A percentile compares a stretch with the other conserved stretches of the same genome.
Evolutionary conservation across 2,329 filamentous ascomycete species (phyloP).

Genomic region (Trichoderma citrinoviride): DNA sequence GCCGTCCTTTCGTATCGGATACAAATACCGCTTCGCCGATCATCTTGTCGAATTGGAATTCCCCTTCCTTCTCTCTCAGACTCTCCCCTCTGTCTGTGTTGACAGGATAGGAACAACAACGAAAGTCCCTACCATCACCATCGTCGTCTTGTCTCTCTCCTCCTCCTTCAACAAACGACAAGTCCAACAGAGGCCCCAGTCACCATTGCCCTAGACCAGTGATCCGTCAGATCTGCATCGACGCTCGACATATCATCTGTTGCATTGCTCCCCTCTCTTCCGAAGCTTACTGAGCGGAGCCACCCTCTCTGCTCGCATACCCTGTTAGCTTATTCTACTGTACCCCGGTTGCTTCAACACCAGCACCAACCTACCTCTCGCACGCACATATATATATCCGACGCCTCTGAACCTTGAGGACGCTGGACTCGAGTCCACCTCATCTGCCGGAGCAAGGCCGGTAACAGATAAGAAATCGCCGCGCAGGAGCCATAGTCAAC

Average conservation of each 20-base stretch:
- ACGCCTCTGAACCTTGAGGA: background rate
- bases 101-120: background rate
- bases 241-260: background rate
- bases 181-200: background rate
- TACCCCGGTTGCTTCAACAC: background rate
- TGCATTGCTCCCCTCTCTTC: background rate
- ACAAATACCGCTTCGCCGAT: background rate
- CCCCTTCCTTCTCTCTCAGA: background rate
- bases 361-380: background rate
- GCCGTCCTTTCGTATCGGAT: background rate
- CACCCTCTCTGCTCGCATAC: background rate
- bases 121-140: too few species aligned
- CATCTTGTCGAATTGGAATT: background rate
- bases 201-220: background rate
- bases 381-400: background rate
- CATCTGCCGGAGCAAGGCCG: background rate
- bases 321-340: slow-evolving; percentile 8
- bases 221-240: background rate
- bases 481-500: slow-evolving; percentile 7
- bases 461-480: background rate
- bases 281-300: slow-evolving; percentile 10
- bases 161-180: background rate
- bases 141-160: too few species aligned
- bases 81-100: background rate
- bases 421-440: background rate